These are phyloP conservation scores for Gossypium trilobum DNA, from an alignment of 441 rosid genomes.

Conservation along the genomic window DNA sequence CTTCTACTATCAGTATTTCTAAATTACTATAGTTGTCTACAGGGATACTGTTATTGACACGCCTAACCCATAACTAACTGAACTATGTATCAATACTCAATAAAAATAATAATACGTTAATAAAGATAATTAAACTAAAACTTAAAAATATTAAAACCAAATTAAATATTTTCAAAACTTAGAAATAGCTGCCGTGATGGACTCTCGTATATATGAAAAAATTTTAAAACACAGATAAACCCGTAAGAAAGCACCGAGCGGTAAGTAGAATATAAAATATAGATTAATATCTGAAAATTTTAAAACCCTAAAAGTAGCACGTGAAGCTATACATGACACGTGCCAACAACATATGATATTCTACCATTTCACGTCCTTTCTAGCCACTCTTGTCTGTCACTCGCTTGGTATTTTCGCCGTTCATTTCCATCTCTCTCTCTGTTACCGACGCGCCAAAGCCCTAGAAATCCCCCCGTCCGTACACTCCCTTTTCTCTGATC, in stretches of 20 bases:
- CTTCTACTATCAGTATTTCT: no score
- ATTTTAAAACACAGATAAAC: no score
- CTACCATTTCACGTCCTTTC: conserved; percentile 25
- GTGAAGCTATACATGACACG: conserved; percentile 38
- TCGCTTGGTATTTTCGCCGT: conserved; percentile 15
- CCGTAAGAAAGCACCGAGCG: background rate
- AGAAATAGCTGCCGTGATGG: no score
- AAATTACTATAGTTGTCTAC: no score
- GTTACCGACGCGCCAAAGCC: conserved; percentile 32
- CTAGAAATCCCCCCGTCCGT: background rate
- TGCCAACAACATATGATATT: conserved; percentile 23
- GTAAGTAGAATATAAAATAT: no score
- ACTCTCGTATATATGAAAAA: no score
- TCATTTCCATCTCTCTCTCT: conserved; percentile 12
- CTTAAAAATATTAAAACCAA: no score
- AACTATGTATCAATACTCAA: no score
- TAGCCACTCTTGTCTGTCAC: background rate
- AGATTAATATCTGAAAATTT: background rate
- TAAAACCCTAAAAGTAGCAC: conserved; percentile 26
- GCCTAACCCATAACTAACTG: no score
- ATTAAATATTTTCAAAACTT: no score
- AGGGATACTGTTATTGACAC: rapidly evolving
- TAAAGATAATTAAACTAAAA: no score
- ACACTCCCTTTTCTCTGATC: background rate
- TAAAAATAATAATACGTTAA: no score